Evolutionary conservation across 352 stramenopile species (phyloP), one percentile per base, ranked within the genome.

Genomic region (Pythium rishiriense): DNA sequence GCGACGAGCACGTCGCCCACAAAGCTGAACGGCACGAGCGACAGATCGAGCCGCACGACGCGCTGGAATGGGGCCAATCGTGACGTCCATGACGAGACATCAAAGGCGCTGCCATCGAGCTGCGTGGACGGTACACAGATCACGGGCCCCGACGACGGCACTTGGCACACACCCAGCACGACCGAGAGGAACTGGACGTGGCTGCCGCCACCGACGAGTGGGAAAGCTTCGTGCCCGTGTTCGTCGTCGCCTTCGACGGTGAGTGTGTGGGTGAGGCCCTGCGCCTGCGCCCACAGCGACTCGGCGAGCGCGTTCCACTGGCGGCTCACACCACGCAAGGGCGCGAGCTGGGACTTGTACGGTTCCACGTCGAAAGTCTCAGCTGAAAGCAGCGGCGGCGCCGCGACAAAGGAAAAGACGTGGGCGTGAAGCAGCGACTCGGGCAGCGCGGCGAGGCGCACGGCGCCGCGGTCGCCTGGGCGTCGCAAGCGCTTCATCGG

Each of bases 361-460:
- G 37, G 12, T 3, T 46, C n/a, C 14, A 54, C 19, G 6, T 29
- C 48, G 28, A 62, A 28, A 10, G 21, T 15, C 25, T 53, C 43
- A 0, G 43, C 55, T 11, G 55, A 48, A 10, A 62, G 43, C 42
- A 62, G 31, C 45, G 55, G 25, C 43, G 55, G 43, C 29, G 55
- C 43, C 12, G 55, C 55, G 43, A 62, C 4, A 22, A 62, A 62
- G 11, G 43, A 35, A 22, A 62, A 62, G 24, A 62, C 42, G 55
- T 31, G 47, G 29, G 54, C 55, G n/a, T 43, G 55, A 6, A 62
- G 17, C 21, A 62, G 55, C 28, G 48, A n/a, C 21, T 24, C 39
- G 6, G 55, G 55, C 21, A 62, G 45, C 21, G 43, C 43, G 9
- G 22, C 35, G 39, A 62, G 55, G 33, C 3, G 33, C 33, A 14